phyloP scores from a whole-genome alignment of 306 rosid genomes.

The Ceratonia siliqua region DNA sequence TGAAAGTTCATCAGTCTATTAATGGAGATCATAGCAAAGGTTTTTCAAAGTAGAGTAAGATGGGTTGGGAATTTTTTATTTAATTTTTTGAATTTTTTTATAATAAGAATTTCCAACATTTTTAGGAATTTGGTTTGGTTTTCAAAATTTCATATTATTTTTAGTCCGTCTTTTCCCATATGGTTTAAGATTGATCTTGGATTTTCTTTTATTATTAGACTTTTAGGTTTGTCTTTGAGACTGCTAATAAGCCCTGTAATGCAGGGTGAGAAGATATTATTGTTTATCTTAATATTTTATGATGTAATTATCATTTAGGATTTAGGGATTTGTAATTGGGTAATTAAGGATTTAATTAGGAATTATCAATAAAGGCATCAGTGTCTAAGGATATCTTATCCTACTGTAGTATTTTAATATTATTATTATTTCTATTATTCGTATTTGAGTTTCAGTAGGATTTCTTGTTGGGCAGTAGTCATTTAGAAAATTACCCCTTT shows the following conservation, averaged over 20 bases:
- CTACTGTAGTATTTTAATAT: too few species aligned
- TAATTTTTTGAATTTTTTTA: not conserved
- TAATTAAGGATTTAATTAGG: too few species aligned
- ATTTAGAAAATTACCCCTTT: too few species aligned
- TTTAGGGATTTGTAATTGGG: too few species aligned
- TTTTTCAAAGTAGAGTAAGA: not conserved
- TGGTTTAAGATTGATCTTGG: not conserved
- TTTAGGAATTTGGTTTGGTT: not conserved
- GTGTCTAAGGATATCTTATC: too few species aligned
- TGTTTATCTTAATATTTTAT: too few species aligned
- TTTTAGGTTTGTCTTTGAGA: constrained; percentile 13
- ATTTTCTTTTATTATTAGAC: not conserved
- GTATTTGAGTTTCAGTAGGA: too few species aligned
- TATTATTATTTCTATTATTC: too few species aligned
- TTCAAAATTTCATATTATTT: not conserved
- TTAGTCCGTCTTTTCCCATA: not conserved
- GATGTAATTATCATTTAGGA: too few species aligned
- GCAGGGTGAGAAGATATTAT: too few species aligned
- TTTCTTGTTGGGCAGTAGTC: too few species aligned
- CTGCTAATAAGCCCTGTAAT: not conserved
- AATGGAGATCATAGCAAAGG: not conserved
- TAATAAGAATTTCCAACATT: not conserved
- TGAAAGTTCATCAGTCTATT: not conserved
- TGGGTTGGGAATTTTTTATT: not conserved
- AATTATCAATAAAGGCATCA: too few species aligned